Base-by-base conservation (phyloP, 768 basidiomycete genomes). In the Lanmaoa pseudosensibilis region DNA sequence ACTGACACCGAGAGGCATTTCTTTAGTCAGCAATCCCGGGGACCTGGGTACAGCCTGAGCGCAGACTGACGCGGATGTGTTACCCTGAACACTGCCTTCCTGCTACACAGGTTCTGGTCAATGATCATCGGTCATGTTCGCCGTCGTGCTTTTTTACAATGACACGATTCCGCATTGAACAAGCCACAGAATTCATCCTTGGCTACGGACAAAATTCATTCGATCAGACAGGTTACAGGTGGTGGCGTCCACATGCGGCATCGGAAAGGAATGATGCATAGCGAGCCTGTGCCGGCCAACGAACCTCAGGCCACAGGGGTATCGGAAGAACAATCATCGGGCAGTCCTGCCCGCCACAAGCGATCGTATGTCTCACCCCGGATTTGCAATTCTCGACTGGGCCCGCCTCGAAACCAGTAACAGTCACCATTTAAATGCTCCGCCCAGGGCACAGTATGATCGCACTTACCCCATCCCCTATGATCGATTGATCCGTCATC, bases 21-120 rank as follows among this genome's bases (percentile, higher is more conserved):
- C 13, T 21, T 38, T 33, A n/a, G 46, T 53, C 7, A 11, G 40
- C 23, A 36, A 33, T 54, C 30, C 25, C 21, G 3, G 37, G 33
- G 36, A 18, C 16, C 21, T 19, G 19, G 33, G 19, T 30, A 23
- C 12, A 18, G n/a, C n/a, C n/a, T n/a, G n/a, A n/a, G 12, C 18
- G n/a, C 45, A 48, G 7, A 15, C 43, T 13, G 41, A n/a, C 32
- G 16, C 13, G 11, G 33, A 25, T 16, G 23, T 2, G 16, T 19
- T 21, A 16, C 45, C 37, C 41, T 23, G 37, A 37, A 65, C 62
- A 65, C 54, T 41, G 59, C 55, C 50, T 15, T 30, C 21, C 21
- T 25, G 5, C 6, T 19, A 39, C 12, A 46, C 23, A 45, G n/a
- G 18, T 55, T 39, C 43, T 34, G 12, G 5, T 16, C 25, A n/a